Conservation (phyloP, 805 yeast genomes). For the Lachancea nothofagi region DNA sequence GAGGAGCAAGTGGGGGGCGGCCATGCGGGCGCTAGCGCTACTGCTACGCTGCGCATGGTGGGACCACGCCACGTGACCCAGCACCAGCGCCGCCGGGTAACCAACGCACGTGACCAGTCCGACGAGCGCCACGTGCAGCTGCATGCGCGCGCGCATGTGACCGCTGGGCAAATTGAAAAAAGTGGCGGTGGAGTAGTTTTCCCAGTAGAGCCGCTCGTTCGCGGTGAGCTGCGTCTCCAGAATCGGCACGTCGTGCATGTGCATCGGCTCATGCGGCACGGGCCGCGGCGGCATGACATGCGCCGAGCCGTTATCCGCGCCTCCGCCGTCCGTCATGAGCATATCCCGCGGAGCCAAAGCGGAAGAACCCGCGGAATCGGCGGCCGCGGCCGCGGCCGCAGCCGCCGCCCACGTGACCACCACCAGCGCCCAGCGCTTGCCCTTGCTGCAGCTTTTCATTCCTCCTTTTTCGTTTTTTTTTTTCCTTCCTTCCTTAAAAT, state of each 20-base stretch:
- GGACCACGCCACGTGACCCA: constrained; percentile 52
- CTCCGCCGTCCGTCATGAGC: neutral
- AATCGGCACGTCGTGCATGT: constrained; percentile 71
- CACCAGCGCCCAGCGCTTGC: too few species aligned
- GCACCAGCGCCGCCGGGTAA: constrained; percentile 64
- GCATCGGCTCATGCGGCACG: constrained; percentile 41
- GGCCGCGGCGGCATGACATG: constrained; percentile 25
- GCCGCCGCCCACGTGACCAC: neutral
- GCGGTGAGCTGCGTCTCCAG: constrained; percentile 59
- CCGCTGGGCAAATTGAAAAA: constrained; percentile 54
- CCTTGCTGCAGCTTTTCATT: too few species aligned
- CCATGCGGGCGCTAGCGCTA: too few species aligned
- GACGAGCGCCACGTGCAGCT: constrained; percentile 45
- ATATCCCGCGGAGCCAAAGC: neutral
- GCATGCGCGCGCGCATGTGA: neutral
- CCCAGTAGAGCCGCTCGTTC: constrained; percentile 75
- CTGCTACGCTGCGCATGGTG: too few species aligned
- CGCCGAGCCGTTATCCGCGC: constrained; percentile 4
- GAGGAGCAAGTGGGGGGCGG: constrained; percentile 41
- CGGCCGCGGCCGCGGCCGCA: neutral
- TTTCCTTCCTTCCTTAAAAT: too few species aligned
- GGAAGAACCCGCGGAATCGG: too few species aligned
- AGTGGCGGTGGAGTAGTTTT: constrained; percentile 67
- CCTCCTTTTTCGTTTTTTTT: too few species aligned
- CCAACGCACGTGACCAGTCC: constrained; percentile 43